Evolutionary conservation across 2,329 filamentous ascomycete species (phyloP).

Genomic region (Tolypocladium capitatum): DNA sequence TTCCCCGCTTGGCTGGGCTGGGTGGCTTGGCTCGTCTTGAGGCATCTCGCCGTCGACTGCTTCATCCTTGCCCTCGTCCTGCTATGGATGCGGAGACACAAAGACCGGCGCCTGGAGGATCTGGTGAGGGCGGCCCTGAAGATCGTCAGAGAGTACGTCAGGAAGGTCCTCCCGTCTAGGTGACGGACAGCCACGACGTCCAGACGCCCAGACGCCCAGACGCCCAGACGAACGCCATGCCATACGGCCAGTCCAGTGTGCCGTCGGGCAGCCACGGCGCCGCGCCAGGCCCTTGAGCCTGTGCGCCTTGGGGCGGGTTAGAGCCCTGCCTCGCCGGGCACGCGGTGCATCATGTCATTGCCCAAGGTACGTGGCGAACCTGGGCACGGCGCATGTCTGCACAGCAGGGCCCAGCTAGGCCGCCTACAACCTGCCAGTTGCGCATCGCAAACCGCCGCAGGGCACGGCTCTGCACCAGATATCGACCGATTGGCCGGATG

Average conservation of each 20-base stretch:
- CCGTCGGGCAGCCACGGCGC: not conserved
- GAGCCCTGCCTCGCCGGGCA: no score
- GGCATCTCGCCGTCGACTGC: conserved; percentile 63
- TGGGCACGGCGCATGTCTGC: not conserved
- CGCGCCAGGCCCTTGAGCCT: not conserved
- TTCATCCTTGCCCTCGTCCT: conserved; percentile 52
- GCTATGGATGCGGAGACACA: conserved; percentile 58
- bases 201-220: no score
- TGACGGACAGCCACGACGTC: conserved; percentile 18
- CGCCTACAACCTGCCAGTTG: not conserved
- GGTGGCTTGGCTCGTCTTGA: conserved; percentile 53
- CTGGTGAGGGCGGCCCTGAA: conserved; percentile 52
- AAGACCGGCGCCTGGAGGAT: conserved; percentile 60
- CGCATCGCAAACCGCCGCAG: not conserved
- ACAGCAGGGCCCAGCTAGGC: no score
- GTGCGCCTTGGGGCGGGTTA: not conserved
- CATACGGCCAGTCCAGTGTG: not conserved
- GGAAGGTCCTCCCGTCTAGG: conserved; percentile 44
- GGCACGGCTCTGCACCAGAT: not conserved
- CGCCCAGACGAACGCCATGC: not conserved
- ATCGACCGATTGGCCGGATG: no score
- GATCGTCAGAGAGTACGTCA: conserved; percentile 43
- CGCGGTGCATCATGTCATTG: not conserved
- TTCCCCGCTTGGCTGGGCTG: conserved; percentile 59
- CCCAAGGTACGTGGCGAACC: not conserved